Conservation (phyloP, 2,329 filamentous ascomycete species). For the Xylaria digitata region DNA sequence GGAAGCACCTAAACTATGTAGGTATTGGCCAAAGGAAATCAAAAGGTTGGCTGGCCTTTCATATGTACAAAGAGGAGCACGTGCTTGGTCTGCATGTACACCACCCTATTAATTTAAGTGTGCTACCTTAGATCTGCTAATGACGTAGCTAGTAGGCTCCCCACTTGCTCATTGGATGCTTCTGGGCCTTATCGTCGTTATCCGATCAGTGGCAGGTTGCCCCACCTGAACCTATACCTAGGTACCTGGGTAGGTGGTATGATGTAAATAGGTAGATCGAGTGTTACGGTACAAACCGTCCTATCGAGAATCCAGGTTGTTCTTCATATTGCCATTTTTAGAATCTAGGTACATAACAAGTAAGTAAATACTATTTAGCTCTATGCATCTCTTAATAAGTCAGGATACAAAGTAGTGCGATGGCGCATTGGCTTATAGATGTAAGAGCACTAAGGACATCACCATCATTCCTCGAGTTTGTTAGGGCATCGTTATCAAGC, state of each 20-base stretch:
- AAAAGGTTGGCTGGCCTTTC: conserved; percentile 28
- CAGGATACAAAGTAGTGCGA: not conserved
- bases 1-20: no score
- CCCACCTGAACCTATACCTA: no score
- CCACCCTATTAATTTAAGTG: no score
- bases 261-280: not conserved
- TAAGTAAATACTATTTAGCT: not conserved
- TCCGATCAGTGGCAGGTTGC: no score
- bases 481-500: not conserved
- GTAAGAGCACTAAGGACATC: not conserved
- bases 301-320: not conserved
- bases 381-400: not conserved
- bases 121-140: conserved; percentile 4
- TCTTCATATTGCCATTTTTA: not conserved
- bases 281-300: not conserved
- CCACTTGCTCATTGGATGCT: not conserved
- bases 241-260: no score
- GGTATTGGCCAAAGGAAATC: no score
- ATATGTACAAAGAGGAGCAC: conserved; percentile 31
- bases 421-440: no score
- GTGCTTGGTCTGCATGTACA: conserved; percentile 13
- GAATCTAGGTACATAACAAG: not conserved
- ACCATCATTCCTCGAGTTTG: not conserved
- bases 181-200: no score
- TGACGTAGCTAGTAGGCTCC: conserved; percentile 30